Percentiles rank a stretch among this genome's conserved stretches.
These are phyloP conservation scores for Roridomyces roridus DNA, from an alignment of 768 basidiomycete species.

Conservation along the genomic window DNA sequence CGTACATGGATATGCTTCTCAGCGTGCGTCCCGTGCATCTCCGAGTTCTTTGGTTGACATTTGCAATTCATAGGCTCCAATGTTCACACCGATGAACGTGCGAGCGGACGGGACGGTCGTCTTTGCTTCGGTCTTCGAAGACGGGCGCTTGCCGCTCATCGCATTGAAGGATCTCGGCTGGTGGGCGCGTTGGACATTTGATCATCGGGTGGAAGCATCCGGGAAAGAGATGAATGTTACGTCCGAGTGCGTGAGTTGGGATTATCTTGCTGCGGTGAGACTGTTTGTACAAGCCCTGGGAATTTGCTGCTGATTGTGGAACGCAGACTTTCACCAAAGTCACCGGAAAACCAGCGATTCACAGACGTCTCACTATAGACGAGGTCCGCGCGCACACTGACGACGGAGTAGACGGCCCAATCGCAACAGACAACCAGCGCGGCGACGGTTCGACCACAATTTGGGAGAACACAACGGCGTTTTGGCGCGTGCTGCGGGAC, in stretches of 20 bases:
- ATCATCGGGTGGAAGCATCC: constrained; percentile 37
- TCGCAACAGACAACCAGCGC: constrained; percentile 8
- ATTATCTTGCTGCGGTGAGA: constrained; percentile 37
- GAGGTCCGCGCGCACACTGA: too few relatives aligned
- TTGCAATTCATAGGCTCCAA: too few relatives aligned
- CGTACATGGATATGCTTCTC: constrained; percentile 9
- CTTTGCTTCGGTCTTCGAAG: constrained; percentile 41
- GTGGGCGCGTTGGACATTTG: constrained; percentile 46
- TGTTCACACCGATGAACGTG: constrained; percentile 41
- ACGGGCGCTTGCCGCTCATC: constrained; percentile 43
- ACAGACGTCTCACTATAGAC: too few relatives aligned
- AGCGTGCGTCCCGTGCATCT: too few relatives aligned
- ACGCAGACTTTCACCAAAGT: constrained; percentile 20
- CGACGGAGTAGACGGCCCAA: constrained; percentile 11
- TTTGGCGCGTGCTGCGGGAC: constrained; percentile 40
- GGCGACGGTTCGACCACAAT: constrained; percentile 19
- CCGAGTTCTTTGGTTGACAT: too few relatives aligned
- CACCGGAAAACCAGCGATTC: constrained; percentile 13
- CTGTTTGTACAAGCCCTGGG: background rate
- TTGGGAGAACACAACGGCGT: constrained; percentile 36
- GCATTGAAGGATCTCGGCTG: constrained; percentile 45
- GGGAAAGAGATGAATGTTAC: constrained; percentile 42
- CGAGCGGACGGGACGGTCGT: constrained; percentile 46
- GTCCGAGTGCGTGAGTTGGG: constrained; percentile 42
- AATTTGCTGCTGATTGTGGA: too few relatives aligned